phyloP scores from a whole-genome alignment of 2,329 filamentous ascomycete species.

The Hypoxylon sp. region DNA sequence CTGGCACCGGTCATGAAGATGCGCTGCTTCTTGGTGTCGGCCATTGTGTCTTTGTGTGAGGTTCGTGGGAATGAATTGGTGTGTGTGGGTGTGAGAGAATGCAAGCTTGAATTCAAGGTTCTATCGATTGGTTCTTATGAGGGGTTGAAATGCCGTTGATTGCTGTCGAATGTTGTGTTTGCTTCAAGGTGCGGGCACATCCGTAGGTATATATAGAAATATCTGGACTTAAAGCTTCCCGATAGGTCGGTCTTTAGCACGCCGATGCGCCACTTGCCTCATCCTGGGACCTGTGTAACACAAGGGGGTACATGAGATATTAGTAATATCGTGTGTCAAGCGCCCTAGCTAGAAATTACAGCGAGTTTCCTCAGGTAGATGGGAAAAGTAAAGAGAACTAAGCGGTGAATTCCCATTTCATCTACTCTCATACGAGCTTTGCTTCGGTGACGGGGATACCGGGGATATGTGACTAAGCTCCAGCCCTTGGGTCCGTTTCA shows the following conservation, averaged over 20 bases:
- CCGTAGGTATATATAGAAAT: constrained; percentile 2
- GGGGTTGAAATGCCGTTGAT: neutral
- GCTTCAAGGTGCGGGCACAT: neutral
- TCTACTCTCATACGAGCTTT: neutral
- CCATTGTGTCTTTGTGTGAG: constrained; percentile 22
- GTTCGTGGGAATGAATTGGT: no score
- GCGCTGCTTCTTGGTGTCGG: constrained; percentile 38
- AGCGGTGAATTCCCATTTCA: neutral
- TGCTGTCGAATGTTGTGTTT: neutral
- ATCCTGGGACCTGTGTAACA: neutral
- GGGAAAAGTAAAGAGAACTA: neutral
- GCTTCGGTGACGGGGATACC: constrained; percentile 2
- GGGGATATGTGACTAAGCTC: constrained; percentile 8
- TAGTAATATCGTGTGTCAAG: neutral
- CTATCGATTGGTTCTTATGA: neutral
- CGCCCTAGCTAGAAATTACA: neutral
- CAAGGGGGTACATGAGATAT: neutral
- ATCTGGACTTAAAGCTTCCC: neutral
- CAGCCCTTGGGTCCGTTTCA: neutral
- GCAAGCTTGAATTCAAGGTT: neutral
- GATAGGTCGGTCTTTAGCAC: neutral
- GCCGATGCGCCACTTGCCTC: neutral
- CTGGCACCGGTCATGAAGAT: constrained; percentile 61
- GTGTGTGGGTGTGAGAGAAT: neutral
- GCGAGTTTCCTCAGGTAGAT: neutral